Evolutionary conservation across 75 land plant genomes (phyloP), one percentile per base, ranked within the genome.

Genomic region (Pinus taeda): DNA sequence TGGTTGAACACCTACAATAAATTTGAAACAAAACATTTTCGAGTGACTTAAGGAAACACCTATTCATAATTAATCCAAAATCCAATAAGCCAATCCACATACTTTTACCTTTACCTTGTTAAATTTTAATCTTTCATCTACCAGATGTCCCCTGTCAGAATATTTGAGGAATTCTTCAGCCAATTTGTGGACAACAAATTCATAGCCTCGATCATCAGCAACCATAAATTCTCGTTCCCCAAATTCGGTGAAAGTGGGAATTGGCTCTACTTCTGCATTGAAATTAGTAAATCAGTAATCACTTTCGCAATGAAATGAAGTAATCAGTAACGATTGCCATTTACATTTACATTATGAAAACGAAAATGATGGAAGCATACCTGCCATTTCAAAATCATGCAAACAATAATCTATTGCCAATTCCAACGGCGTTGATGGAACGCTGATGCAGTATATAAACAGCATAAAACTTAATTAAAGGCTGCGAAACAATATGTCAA

Each of bases 331-430:
- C 42, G 1, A 39, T 39, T 39, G 42, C 42, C 1, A 39, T 39
- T 4, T 3, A 3, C 3, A 39, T 39, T 39, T 39, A 39, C 4
- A 39, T 4, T 39, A 39, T 4, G 3, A 39, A 39, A 39, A 39
- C 42, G 42, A n/a, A n/a, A n/a, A n/a, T n/a, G n/a, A n/a, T n/a
- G n/a, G 5, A 39, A 39, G 3, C 42, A 39, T 58, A 84, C 87
- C 88, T 81, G 97, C 91, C 92, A 92, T 90, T 78, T 92, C 94
- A 73, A 86, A 90, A 74, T 94, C 97, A 76, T 92, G 88, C n/a
- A 80, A 76, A 21, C 84, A 79, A 74, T 92, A 94, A 33, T 94
- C 97, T 60, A 94, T 81, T 15, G 88, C 91, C 77, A 94, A 86
- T 79, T 94, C 94, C 60, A 90, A 76, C 9, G 97, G 97, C 4